Evolutionary conservation across 768 basidiomycete genomes (phyloP).

Genomic region (Tulasnella sp.): DNA sequence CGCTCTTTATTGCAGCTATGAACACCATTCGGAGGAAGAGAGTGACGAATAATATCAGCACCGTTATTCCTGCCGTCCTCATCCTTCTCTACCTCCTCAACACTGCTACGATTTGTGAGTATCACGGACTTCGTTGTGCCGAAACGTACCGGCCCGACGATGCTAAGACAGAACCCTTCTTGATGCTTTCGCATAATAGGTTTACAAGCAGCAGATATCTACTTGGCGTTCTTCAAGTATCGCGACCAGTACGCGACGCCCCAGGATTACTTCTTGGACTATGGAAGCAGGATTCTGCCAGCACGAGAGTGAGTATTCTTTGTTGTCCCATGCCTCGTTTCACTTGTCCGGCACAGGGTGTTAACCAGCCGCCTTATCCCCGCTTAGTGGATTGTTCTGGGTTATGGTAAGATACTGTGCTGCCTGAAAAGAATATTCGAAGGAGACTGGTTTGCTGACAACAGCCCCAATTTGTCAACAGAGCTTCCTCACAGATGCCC

Average conservation of each 20-base stretch:
- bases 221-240: conserved; percentile 13
- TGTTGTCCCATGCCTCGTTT: neutral
- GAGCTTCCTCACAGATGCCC: conserved; percentile 9
- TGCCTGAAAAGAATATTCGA: neutral
- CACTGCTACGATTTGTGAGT: conserved; percentile 15
- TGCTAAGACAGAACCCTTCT: neutral
- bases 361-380: neutral
- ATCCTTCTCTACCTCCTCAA: conserved; percentile 21
- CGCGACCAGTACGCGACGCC: neutral
- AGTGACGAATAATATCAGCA: conserved; percentile 1
- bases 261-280: conserved; percentile 21
- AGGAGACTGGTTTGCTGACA: neutral
- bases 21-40: conserved; percentile 6
- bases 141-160: neutral
- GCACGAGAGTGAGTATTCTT: conserved; percentile 15
- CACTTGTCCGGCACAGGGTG: neutral
- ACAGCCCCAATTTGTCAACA: neutral
- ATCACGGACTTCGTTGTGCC: neutral
- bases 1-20: conserved; percentile 16
- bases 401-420: neutral
- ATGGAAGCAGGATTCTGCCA: conserved; percentile 19
- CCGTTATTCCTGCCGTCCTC: conserved; percentile 11
- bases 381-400: conserved; percentile 2
- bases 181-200: neutral
- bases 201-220: conserved; percentile 22